Evolutionary conservation across 2,329 filamentous ascomycete species (phyloP).

Genomic region (Bipolaris zeicola): DNA sequence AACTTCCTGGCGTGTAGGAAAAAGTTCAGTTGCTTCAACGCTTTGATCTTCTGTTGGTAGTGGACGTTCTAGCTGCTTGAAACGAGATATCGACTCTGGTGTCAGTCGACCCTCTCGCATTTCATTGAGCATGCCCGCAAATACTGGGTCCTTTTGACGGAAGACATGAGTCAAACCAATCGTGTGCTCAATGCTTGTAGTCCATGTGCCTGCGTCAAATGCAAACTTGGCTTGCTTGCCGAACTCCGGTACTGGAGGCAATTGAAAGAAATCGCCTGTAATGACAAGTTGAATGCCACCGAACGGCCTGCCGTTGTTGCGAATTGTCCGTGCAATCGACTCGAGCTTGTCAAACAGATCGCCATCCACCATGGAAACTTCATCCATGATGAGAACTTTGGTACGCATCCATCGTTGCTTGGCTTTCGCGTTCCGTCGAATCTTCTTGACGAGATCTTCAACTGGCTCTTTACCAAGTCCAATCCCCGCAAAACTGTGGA

Average conservation of each 20-base stretch:
- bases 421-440: conserved; percentile 84
- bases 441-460: conserved; percentile 82
- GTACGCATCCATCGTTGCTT: conserved; percentile 87
- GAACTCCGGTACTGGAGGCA: conserved; percentile 87
- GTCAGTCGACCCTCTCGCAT: conserved; percentile 89
- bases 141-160: conserved; percentile 87
- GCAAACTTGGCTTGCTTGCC: conserved; percentile 81
- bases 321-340: conserved; percentile 79
- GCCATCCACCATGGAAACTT: conserved; percentile 98
- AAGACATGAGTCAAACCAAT: conserved; percentile 96
- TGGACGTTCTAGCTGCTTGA: conserved; percentile 73
- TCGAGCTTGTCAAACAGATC: conserved; percentile 97
- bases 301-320: conserved; percentile 91
- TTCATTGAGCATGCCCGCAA: conserved; percentile 95
- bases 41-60: conserved; percentile 69
- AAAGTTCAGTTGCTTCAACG: conserved; percentile 86
- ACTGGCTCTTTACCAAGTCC: conserved; percentile 91
- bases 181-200: conserved; percentile 89
- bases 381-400: conserved; percentile 87
- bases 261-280: conserved; percentile 96
- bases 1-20: conserved; percentile 88
- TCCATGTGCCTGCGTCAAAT: conserved; percentile 92
- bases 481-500: conserved; percentile 96
- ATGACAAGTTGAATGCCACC: conserved; percentile 95
- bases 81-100: conserved; percentile 74